Base-by-base conservation (phyloP, 1,284 basidiomycete genomes). In the Vanrija sp. region DNA sequence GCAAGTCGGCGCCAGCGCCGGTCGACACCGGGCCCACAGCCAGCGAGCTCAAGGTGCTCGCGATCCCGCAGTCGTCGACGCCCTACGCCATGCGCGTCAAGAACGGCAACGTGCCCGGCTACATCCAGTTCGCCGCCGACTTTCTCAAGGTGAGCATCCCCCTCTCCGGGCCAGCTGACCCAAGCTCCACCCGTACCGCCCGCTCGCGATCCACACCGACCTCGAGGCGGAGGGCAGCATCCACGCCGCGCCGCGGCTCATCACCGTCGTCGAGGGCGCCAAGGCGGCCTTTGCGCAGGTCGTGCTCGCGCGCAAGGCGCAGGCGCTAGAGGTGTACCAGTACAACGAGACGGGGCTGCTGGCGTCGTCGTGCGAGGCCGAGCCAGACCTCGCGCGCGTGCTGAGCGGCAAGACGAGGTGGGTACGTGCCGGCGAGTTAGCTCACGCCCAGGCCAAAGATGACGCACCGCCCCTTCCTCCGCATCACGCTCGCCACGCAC, bases 241-340 rank as follows among this genome's bases (percentile, higher is more conserved):
- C 42, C 53, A 42, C 48, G 42, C 25, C 38, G 7, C 85, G 6
- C 83, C 87, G 0, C 82, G 84, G 1, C 78, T 92, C 8, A 78
- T 92, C 47, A 83, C 85, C 0, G 85, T 90, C 4, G 85, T 84
- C 0, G 89, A 93, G 73, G 88, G 90, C 53, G 83, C 90, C 64
- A 91, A 92, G 70, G 81, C 89, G 31, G 86, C 89, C 65, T 89
- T 84, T 66, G 56, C 87, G 68, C 49, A 24, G 7, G 3, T 19
- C 14, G 25, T 50, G n/a, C 27, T 41, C 35, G 24, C 24, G 20
- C 19, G 27, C 12, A 45, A 51, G 31, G 59, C 56, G 14, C n/a
- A 60, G 61, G 46, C 49, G 23, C 46, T 41, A 19, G 68, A 86
- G 5, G 72, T 93, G 44, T 84, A 89, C 74, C 89, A 93, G 68